Evolutionary conservation across 2,329 filamentous ascomycete species (phyloP), one percentile per base, ranked within the genome.

Genomic region (Cladosporium austrohemisphaericum): DNA sequence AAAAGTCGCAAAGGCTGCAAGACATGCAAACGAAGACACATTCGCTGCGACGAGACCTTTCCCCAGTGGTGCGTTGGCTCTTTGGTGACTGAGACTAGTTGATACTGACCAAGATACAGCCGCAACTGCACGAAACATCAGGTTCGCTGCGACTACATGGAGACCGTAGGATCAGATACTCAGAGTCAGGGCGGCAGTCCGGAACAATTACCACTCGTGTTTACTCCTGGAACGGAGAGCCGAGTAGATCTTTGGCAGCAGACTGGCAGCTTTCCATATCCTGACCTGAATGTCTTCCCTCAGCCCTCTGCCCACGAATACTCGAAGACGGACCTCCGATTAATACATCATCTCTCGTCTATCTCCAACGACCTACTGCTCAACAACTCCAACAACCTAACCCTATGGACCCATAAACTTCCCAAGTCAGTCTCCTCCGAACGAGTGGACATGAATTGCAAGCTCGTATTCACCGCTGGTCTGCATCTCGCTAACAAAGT

Each of bases 41-140:
- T 98, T 67, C 83, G 93, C 63, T 98, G 93, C 73, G 93, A 98
- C 66, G 93, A 98, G 71, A 95, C 83, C 60, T 96, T 95, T 64
- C 93, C 93, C 44, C 93, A 98, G 80, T 98, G 92, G 90, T 95
- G 77, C 62, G 79, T 57, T 14, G 16, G 11, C 16, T 9, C 16
- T 11, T n/a, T 11, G 18, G 16, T 10, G 11, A 13, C 18, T 29
- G n/a, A n/a, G 14, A 19, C n/a, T 33, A 6, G 14, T n/a, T 9
- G 2, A 3, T 7, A 32, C 45, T 49, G 49, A 50, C 38, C 41
- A 33, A 36, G 14, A 20, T 52, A 14, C 64, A 95, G 91, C 75
- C 89, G 89, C 64, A 98, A 98, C 72, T 98, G 93, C 73, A 96
- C 92, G 54, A 98, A 97, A 74, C 93, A 98, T 74, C 95, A 96